Evolutionary conservation across 2,329 filamentous ascomycete species (phyloP).

Genomic region (Epichloe sp.): DNA sequence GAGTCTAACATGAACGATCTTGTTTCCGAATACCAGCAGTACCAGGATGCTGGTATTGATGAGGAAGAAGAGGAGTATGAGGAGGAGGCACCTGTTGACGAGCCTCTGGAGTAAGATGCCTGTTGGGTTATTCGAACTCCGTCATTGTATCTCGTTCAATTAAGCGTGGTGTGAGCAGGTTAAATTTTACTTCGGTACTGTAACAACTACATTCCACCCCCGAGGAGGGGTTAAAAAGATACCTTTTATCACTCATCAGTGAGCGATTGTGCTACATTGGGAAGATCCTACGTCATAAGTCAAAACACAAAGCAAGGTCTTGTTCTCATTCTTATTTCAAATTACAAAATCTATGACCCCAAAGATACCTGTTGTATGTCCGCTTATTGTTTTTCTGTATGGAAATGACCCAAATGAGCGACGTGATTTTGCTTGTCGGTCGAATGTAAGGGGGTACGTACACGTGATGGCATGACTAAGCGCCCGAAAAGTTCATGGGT

Average conservation of each 20-base stretch:
- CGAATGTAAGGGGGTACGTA: not conserved
- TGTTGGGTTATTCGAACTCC: not conserved
- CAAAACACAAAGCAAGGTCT: not conserved
- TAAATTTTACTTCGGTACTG: conserved; percentile 19
- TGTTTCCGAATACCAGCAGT: conserved; percentile 99
- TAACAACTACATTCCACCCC: conserved; percentile 4
- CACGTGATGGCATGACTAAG: conserved; percentile 11
- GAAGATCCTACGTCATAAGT: not conserved
- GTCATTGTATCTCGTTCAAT: not conserved
- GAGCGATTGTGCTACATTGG: not conserved
- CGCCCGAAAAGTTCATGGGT: conserved; percentile 6
- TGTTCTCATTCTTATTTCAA: not conserved
- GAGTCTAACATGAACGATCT: conserved; percentile 99
- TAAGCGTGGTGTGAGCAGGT: not conserved
- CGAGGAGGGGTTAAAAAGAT: not conserved
- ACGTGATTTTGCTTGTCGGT: not conserved
- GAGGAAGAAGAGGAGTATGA: conserved; percentile 95
- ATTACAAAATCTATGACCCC: not conserved
- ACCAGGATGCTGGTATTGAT: conserved; percentile 96
- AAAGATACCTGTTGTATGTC: not conserved
- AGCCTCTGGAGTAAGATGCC: conserved; percentile 46
- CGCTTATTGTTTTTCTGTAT: not conserved
- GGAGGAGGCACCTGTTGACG: conserved; percentile 59
- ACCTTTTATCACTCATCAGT: not conserved
- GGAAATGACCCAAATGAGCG: not conserved